These are phyloP conservation scores for Bacidia rubella DNA, from an alignment of 495 filamentous ascomycete genomes.

Conservation along the genomic window DNA sequence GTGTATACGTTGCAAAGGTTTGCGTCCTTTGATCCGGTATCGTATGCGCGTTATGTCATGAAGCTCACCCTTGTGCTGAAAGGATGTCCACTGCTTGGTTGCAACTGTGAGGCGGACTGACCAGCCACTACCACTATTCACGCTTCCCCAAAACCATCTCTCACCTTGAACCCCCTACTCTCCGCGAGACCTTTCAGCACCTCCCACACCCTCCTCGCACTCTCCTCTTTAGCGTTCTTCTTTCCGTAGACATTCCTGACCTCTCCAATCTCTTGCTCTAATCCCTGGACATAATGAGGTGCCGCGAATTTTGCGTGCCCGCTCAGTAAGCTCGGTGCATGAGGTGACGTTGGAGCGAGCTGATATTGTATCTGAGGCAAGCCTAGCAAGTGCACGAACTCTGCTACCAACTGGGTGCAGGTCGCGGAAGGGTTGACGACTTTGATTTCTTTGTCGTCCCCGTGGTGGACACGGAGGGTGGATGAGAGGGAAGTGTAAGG, in stretches of 20 bases:
- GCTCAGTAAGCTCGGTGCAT: constrained; percentile 12
- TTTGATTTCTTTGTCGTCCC: neutral
- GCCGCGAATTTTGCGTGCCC: constrained; percentile 20
- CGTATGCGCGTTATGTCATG: no score
- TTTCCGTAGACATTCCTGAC: constrained; percentile 30
- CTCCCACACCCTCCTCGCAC: constrained; percentile 24
- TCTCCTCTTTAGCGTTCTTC: constrained; percentile 34
- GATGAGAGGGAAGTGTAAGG: no score
- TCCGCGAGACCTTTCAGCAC: constrained; percentile 23
- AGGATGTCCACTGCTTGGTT: no score
- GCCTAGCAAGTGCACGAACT: constrained; percentile 11
- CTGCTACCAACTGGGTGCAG: constrained; percentile 12
- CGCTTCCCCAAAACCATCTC: constrained; percentile 3
- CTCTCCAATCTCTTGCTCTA: constrained; percentile 26
- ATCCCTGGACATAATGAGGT: constrained; percentile 15
- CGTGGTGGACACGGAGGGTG: neutral
- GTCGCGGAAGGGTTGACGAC: constrained; percentile 2
- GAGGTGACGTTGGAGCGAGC: constrained; percentile 3
- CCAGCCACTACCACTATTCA: neutral
- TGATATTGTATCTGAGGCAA: constrained; percentile 11
- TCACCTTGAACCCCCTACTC: constrained; percentile 14
- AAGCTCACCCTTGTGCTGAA: no score
- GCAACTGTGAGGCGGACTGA: no score
- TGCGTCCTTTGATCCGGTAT: no score
- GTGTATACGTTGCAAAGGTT: no score